phyloP scores from a whole-genome alignment of 306 rosid species.

The Malus orientalis region DNA sequence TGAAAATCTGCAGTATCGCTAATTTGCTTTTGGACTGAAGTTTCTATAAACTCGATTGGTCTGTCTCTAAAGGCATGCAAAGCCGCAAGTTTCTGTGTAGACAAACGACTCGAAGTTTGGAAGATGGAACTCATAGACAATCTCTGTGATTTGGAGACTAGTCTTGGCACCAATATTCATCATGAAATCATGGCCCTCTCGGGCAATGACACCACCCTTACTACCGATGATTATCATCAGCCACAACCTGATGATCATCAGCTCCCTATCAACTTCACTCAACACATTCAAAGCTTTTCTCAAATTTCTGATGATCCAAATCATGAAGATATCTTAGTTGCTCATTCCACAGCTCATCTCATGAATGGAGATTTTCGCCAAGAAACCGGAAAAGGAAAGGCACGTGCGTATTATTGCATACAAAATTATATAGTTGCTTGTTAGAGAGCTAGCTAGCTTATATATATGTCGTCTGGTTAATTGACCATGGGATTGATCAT shows the following conservation, averaged over 20 bases:
- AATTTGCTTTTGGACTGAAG: background rate
- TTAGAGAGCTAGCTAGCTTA: background rate
- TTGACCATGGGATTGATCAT: background rate
- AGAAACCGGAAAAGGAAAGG: constrained; percentile 6
- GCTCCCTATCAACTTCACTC: constrained; percentile 16
- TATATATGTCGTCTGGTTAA: background rate
- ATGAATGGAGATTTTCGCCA: constrained; percentile 1
- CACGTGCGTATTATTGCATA: background rate
- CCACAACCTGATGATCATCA: background rate
- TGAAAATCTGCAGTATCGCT: background rate
- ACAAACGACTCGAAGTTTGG: background rate
- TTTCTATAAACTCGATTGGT: background rate
- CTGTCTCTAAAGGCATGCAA: constrained; percentile 2
- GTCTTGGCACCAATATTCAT: constrained; percentile 2
- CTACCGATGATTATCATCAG: background rate
- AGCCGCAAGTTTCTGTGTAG: background rate
- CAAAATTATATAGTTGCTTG: background rate
- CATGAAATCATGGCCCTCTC: constrained; percentile 22
- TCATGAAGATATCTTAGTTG: background rate
- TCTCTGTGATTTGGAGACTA: constrained; percentile 8
- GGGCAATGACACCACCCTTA: background rate
- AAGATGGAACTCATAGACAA: constrained; percentile 20
- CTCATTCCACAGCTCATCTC: constrained; percentile 10
- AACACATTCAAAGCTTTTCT: background rate
- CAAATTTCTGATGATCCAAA: constrained; percentile 10